These are phyloP conservation scores for Penicillium waksmanii DNA, from an alignment of 495 filamentous ascomycete species.

Conservation along the genomic window DNA sequence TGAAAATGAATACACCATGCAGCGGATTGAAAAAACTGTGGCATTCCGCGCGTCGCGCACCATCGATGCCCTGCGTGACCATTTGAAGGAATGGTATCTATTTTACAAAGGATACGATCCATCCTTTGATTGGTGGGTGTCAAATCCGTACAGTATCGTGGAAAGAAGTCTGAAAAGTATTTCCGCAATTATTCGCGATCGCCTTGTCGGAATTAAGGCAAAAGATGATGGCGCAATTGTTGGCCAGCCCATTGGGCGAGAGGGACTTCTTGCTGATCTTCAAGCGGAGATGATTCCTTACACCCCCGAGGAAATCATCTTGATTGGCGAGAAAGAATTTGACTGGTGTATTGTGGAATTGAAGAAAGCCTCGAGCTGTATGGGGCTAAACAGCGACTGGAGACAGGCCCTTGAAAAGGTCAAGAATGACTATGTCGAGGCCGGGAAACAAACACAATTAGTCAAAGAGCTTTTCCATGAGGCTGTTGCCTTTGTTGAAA, in stretches of 20 bases:
- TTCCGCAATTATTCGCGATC: slow-evolving; percentile 34
- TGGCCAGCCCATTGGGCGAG: slow-evolving; percentile 52
- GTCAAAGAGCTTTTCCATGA: slow-evolving; percentile 37
- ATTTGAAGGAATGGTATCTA: slow-evolving; percentile 41
- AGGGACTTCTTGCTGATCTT: slow-evolving; percentile 38
- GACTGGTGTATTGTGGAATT: slow-evolving; percentile 29
- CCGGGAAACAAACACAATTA: slow-evolving; percentile 50
- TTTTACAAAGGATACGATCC: slow-evolving; percentile 55
- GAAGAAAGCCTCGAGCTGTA: slow-evolving; percentile 26
- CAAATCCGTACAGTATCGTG: slow-evolving; percentile 38
- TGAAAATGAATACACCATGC: slow-evolving; percentile 7
- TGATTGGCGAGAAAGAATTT: slow-evolving; percentile 39
- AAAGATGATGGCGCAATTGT: slow-evolving; percentile 48
- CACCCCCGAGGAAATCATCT: slow-evolving; percentile 52
- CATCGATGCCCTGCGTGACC: slow-evolving; percentile 34
- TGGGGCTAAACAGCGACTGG: slow-evolving; percentile 43
- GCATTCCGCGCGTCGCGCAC: slow-evolving; percentile 45
- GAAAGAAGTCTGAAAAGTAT: slow-evolving; percentile 30
- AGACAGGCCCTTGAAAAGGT: slow-evolving; percentile 52
- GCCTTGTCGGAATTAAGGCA: slow-evolving; percentile 44
- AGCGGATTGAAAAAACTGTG: slow-evolving; percentile 37
- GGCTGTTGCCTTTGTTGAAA: slow-evolving; percentile 28
- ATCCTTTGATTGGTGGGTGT: slow-evolving; percentile 54
- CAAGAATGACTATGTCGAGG: slow-evolving; percentile 53
- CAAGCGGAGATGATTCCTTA: slow-evolving; percentile 26